Evolutionary conservation across 139 green algal species (phyloP), one percentile per base, ranked within the genome.

Genomic region (Coelastrella sp.): DNA sequence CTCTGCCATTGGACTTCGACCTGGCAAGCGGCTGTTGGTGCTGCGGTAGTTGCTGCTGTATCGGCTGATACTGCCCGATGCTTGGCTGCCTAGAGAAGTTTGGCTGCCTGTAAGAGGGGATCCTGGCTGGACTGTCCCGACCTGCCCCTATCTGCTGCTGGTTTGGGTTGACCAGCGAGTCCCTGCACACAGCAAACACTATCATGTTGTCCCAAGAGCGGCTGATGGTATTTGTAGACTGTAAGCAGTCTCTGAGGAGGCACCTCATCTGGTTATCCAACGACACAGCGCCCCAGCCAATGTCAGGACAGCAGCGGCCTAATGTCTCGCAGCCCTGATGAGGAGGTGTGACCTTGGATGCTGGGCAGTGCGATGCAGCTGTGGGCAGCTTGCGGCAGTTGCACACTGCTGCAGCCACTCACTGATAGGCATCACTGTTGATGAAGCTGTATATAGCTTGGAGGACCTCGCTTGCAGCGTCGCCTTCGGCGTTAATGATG

Each of bases 361-460:
- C 32, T 47, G 32, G 32, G 32, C 32, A 47, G 32, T 47, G 32
- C 32, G 32, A 47, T 47, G 32, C 32, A 47, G 32, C 32, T 47
- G 32, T 47, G 32, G 32, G 32, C 32, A 47, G 32, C 32, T 47
- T 47, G 32, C 32, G 32, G 32, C 3, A 71, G 13, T 71, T 71
- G 64, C 64, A 20, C 4, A 71, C 73, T 32, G 3, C 10, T 61
- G 22, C 17, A 78, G n/a, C 16, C 3, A 58, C 74, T 80, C 80
- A 95, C 92, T 89, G 76, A 73, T 92, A 95, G 47, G 82, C 87
- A 59, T 91, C 86, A 87, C 92, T 93, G 86, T 94, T 88, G 22
- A 96, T 94, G 82, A 95, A 94, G 23, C n/a, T 90, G 88, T 94
- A 94, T n/a, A 96, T 87, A 0, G 82, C 7, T 76, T 95, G 91